phyloP scores from a whole-genome alignment of 2,329 filamentous ascomycete species.

The Blastomyces silverae region DNA sequence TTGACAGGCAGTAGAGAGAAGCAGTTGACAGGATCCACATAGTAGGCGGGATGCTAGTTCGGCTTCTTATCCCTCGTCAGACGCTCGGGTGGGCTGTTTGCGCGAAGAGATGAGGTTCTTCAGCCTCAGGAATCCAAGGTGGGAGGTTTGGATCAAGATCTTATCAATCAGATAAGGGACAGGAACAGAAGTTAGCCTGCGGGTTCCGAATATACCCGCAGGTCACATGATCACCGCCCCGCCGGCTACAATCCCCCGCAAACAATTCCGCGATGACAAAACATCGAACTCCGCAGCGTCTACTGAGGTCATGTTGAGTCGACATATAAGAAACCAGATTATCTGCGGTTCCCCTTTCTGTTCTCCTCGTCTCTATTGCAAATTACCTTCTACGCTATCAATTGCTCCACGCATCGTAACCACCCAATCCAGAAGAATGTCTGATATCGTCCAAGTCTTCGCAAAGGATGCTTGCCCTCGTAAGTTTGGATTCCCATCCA shows the following conservation, averaged over 20 bases:
- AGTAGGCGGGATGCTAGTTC: no score
- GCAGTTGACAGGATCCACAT: no score
- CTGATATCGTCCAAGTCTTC: slow-evolving; percentile 36
- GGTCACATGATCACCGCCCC: background rate
- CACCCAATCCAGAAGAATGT: slow-evolving; percentile 29
- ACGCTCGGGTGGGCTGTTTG: no score
- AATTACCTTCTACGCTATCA: slow-evolving; percentile 4
- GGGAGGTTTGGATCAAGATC: background rate
- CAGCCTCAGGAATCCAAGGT: no score
- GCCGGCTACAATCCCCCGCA: background rate
- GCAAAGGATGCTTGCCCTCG: slow-evolving; percentile 43
- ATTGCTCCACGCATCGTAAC: background rate
- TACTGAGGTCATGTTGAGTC: slow-evolving; percentile 1
- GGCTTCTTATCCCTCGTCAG: background rate
- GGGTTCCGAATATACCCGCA: background rate
- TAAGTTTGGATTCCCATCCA: slow-evolving; percentile 27
- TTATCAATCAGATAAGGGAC: background rate
- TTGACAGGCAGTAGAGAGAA: no score
- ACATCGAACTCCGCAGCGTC: background rate
- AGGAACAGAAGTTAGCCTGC: no score
- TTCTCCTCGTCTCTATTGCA: background rate
- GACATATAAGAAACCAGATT: slow-evolving; percentile 1
- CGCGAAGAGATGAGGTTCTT: no score
- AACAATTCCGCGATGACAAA: background rate
- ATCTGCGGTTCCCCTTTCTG: background rate